phyloP scores from a whole-genome alignment of 768 basidiomycete genomes.

The Fistulinella prunicolor region DNA sequence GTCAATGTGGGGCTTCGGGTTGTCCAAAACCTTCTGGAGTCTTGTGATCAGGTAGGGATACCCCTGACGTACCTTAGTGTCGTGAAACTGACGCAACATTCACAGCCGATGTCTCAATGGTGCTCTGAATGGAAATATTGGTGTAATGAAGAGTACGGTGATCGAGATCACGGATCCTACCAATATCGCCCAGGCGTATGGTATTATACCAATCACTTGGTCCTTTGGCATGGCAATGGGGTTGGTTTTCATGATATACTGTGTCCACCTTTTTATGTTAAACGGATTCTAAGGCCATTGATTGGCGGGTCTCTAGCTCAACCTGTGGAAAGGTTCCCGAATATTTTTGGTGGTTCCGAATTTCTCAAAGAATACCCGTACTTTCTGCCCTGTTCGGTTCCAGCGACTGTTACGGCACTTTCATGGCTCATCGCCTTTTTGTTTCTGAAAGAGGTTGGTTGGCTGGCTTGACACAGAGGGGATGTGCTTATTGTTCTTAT shows the following conservation, averaged over 20 bases:
- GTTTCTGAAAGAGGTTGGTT: constrained; percentile 53
- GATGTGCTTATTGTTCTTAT: neutral
- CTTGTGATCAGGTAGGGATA: constrained; percentile 38
- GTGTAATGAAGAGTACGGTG: constrained; percentile 46
- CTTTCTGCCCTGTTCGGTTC: constrained; percentile 66
- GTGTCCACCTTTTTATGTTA: neutral
- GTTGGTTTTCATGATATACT: constrained; percentile 27
- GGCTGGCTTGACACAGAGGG: neutral
- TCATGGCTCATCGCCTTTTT: constrained; percentile 49
- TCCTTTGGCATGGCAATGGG: constrained; percentile 40
- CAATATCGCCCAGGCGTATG: constrained; percentile 43
- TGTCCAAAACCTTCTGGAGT: constrained; percentile 46
- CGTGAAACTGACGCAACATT: neutral
- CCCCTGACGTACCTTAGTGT: neutral
- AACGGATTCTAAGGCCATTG: constrained; percentile 47
- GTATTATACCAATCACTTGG: constrained; percentile 55
- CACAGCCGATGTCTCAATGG: constrained; percentile 45
- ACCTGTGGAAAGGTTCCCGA: constrained; percentile 66
- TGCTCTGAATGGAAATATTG: constrained; percentile 55
- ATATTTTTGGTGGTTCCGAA: constrained; percentile 47
- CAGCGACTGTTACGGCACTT: constrained; percentile 51
- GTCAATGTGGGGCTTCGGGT: constrained; percentile 48
- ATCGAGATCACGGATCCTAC: constrained; percentile 41
- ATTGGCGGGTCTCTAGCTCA: constrained; percentile 63
- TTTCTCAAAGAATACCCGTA: constrained; percentile 72